Conservation (phyloP, 2,329 filamentous ascomycete genomes). For the Exophiala sp. region DNA sequence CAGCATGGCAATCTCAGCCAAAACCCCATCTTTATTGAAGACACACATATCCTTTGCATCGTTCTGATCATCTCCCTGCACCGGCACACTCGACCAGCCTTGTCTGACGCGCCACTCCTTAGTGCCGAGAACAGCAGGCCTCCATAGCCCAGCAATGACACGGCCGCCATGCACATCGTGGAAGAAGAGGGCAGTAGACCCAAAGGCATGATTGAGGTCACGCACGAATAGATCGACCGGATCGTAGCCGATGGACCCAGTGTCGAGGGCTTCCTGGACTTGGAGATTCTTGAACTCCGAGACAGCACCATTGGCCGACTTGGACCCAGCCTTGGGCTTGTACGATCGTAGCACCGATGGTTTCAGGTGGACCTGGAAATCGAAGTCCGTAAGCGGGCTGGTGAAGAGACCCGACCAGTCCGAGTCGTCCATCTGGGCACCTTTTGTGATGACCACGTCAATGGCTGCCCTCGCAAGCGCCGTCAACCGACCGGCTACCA, state of each 20-base stretch:
- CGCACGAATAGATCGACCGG: constrained; percentile 58
- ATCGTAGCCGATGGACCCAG: constrained; percentile 50
- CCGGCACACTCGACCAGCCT: constrained; percentile 60
- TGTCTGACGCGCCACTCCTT: constrained; percentile 66
- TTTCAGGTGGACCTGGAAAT: constrained; percentile 73
- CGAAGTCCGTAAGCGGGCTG: constrained; percentile 69
- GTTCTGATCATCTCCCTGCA: constrained; percentile 30
- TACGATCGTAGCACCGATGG: constrained; percentile 35
- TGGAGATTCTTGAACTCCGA: constrained; percentile 74
- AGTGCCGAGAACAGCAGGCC: constrained; percentile 45
- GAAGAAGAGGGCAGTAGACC: constrained; percentile 71
- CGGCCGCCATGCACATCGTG: constrained; percentile 50
- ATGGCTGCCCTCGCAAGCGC: constrained; percentile 71
- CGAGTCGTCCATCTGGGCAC: constrained; percentile 45
- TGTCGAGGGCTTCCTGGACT: constrained; percentile 38
- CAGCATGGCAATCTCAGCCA: constrained; percentile 66
- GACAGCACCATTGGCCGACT: constrained; percentile 29
- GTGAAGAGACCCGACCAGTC: constrained; percentile 59
- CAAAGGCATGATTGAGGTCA: constrained; percentile 63
- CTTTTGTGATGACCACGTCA: constrained; percentile 52
- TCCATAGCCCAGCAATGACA: constrained; percentile 61
- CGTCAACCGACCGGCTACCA: constrained; percentile 78
- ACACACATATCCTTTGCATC: constrained; percentile 48
- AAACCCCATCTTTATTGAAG: constrained; percentile 61
- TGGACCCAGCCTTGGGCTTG: constrained; percentile 1